These are phyloP conservation scores for Marasmius sp. DNA, from an alignment of 1,284 basidiomycete genomes.

Conservation along the genomic window DNA sequence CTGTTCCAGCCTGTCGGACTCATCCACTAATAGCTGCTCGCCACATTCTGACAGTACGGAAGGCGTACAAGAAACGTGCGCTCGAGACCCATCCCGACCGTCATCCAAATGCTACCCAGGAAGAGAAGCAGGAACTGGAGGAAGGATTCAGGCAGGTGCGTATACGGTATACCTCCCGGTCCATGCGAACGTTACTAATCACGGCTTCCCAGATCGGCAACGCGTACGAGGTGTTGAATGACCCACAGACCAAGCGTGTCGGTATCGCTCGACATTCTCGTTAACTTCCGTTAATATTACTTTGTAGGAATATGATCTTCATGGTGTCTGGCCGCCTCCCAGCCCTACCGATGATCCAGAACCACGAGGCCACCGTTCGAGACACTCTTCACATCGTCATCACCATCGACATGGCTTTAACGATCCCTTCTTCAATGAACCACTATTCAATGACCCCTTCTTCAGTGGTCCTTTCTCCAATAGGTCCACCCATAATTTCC, in stretches of 20 bases:
- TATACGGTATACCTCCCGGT: constrained; percentile 1
- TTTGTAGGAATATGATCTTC: constrained; percentile 59
- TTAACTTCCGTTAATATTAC: background rate
- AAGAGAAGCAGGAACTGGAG: constrained; percentile 40
- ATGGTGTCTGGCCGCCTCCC: constrained; percentile 74
- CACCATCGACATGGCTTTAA: constrained; percentile 25
- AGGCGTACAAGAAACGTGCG: constrained; percentile 60
- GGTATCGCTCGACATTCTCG: constrained; percentile 7
- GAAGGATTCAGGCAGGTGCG: constrained; percentile 46
- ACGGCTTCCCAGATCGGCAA: constrained; percentile 40
- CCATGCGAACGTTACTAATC: background rate
- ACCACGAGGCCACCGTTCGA: constrained; percentile 24
- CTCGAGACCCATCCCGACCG: constrained; percentile 61
- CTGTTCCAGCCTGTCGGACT: no score
- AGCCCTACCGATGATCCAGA: constrained; percentile 34
- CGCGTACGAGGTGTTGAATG: constrained; percentile 50
- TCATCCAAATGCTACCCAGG: constrained; percentile 35
- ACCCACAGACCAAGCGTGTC: constrained; percentile 44
- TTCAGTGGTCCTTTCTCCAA: constrained; percentile 24
- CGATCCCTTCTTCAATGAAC: constrained; percentile 26
- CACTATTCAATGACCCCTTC: constrained; percentile 33
- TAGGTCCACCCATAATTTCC: constrained; percentile 27
- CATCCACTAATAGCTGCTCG: background rate
- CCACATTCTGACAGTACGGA: constrained; percentile 48
- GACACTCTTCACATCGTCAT: constrained; percentile 19